Evolutionary conservation across 768 basidiomycete species (phyloP).

Genomic region (Russula virescens): DNA sequence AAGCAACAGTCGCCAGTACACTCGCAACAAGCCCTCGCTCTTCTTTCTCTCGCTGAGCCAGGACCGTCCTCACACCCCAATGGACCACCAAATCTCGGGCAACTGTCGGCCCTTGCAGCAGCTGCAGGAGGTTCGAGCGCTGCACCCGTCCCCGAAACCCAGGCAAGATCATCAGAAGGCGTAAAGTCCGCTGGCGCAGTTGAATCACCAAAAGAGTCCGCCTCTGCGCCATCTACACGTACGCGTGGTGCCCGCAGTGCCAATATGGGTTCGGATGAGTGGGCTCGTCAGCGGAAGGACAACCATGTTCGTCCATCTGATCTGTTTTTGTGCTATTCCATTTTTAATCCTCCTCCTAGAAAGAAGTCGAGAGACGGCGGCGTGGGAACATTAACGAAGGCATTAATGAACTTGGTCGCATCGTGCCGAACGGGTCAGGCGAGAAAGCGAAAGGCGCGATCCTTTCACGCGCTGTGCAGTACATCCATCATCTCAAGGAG

Average conservation of each 20-base stretch:
- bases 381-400: constrained; percentile 96
- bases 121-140: constrained; percentile 18
- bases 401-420: constrained; percentile 84
- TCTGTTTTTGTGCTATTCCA: background rate
- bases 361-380: constrained; percentile 95
- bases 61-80: constrained; percentile 70
- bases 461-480: constrained; percentile 80
- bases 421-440: constrained; percentile 82
- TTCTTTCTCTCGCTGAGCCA: constrained; percentile 49
- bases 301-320: constrained; percentile 54
- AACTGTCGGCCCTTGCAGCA: constrained; percentile 41
- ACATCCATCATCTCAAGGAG: constrained; percentile 87
- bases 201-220: constrained; percentile 4
- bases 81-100: constrained; percentile 59
- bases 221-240: constrained; percentile 26
- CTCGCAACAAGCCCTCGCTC: constrained; percentile 16
- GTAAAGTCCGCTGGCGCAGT: constrained; percentile 20
- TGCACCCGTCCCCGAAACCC: background rate
- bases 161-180: constrained; percentile 13
- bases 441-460: constrained; percentile 90
- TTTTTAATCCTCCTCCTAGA: constrained; percentile 46
- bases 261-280: constrained; percentile 69
- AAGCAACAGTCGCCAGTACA: constrained; percentile 12
- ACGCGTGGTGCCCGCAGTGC: constrained; percentile 49
- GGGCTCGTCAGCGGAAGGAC: constrained; percentile 74